A percentile compares a stretch with the other conserved stretches of the same genome.
Conservation (phyloP, 2,329 filamentous ascomycete genomes). For the Dothistroma pini region DNA sequence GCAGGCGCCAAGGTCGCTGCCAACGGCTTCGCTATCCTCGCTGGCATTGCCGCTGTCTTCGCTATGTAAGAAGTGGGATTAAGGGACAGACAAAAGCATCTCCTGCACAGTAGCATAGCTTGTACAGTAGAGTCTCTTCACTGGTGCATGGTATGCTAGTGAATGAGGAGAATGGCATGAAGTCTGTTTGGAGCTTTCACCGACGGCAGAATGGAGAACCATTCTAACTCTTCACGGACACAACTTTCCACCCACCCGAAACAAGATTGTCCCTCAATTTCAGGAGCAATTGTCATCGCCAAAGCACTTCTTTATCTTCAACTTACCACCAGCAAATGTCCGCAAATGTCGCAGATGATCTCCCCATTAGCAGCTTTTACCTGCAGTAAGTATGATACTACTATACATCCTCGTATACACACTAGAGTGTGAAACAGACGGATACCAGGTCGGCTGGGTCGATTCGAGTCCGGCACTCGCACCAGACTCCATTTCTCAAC, state of each 20-base stretch:
- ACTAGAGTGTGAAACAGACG: background rate
- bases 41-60: constrained; percentile 8
- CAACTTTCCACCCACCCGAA: background rate
- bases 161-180: background rate
- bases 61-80: constrained; percentile 2
- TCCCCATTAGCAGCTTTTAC: background rate
- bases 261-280: background rate
- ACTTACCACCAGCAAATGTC: background rate
- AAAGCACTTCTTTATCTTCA: background rate
- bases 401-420: background rate
- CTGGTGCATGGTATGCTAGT: background rate
- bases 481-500: background rate
- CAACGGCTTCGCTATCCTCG: constrained; percentile 4
- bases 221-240: background rate
- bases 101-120: background rate
- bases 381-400: background rate
- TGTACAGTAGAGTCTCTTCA: background rate
- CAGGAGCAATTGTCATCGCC: background rate
- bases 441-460: background rate
- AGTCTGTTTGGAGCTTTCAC: background rate
- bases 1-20: constrained; percentile 7
- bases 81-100: background rate
- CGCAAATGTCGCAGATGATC: background rate
- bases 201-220: background rate
- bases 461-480: background rate